These are phyloP conservation scores for Aspergillus nidulans DNA, from an alignment of 495 filamentous ascomycete species.

Conservation along the genomic window DNA sequence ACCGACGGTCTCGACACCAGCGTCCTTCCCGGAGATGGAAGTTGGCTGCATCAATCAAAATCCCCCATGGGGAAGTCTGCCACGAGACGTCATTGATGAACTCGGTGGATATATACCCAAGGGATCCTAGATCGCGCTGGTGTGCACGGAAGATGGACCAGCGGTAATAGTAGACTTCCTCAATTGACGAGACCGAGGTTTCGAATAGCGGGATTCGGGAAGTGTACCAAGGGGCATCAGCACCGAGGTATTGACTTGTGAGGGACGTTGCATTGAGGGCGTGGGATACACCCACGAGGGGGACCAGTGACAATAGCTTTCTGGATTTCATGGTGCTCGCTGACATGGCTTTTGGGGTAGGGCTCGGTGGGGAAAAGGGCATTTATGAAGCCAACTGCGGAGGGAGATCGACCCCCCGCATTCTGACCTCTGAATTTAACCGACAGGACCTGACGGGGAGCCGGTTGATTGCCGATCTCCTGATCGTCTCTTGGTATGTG, in stretches of 20 bases:
- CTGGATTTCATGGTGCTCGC: neutral
- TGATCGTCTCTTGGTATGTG: neutral
- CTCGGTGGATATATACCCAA: conserved; percentile 28
- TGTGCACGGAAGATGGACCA: conserved; percentile 30
- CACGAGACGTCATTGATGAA: conserved; percentile 29
- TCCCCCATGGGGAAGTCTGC: conserved; percentile 20
- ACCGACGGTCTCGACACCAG: conserved; percentile 30
- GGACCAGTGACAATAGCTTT: neutral
- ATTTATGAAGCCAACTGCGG: neutral
- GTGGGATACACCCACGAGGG: neutral
- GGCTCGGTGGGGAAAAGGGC: too few relatives aligned
- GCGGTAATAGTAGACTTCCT: conserved; percentile 32
- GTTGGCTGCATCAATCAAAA: conserved; percentile 23
- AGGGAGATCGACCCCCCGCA: too few relatives aligned
- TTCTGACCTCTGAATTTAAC: too few relatives aligned
- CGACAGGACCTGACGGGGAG: too few relatives aligned
- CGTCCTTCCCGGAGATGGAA: conserved; percentile 29
- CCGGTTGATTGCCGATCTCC: neutral
- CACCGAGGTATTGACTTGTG: conserved; percentile 15
- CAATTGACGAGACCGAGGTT: conserved; percentile 15
- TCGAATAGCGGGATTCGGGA: conserved; percentile 20
- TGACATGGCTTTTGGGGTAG: neutral
- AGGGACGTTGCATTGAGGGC: conserved; percentile 7
- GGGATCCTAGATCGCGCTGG: conserved; percentile 25
- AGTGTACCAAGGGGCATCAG: conserved; percentile 19